Evolutionary conservation across 2,329 filamentous ascomycete species (phyloP).

Genomic region (Colletotrichum acutatum): DNA sequence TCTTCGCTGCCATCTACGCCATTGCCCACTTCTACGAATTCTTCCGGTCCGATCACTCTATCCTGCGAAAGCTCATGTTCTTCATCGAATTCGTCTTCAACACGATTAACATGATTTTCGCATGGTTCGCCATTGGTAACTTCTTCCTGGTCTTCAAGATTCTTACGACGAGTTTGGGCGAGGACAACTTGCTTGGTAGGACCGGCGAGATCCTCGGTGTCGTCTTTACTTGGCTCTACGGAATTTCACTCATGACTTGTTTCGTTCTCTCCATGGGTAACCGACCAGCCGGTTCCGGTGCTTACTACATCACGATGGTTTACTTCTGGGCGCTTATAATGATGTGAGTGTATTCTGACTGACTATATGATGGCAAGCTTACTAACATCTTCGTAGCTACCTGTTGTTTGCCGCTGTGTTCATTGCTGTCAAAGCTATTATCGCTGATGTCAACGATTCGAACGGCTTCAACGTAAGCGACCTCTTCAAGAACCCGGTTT

Average conservation of each 20-base stretch:
- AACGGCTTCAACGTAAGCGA: conserved; percentile 75
- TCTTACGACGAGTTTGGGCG: conserved; percentile 85
- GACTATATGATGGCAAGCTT: not conserved
- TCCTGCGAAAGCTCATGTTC: conserved; percentile 88
- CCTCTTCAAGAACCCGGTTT: conserved; percentile 87
- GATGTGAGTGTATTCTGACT: conserved; percentile 66
- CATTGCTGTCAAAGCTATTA: conserved; percentile 89
- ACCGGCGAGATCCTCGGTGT: conserved; percentile 85
- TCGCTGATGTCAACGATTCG: conserved; percentile 71
- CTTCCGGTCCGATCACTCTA: conserved; percentile 90
- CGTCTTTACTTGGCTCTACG: conserved; percentile 96
- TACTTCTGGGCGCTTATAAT: conserved; percentile 98
- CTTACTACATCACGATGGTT: conserved; percentile 96
- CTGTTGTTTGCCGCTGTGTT: conserved; percentile 95
- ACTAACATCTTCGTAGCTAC: conserved; percentile 65
- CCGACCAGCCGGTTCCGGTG: conserved; percentile 91
- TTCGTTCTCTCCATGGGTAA: conserved; percentile 96
- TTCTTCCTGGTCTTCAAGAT: conserved; percentile 99
- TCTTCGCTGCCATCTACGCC: conserved; percentile 97
- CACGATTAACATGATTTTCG: conserved; percentile 96
- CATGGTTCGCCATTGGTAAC: conserved; percentile 98
- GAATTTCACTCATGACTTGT: conserved; percentile 90
- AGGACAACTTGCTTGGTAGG: conserved; percentile 74
- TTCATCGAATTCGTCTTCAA: conserved; percentile 95
- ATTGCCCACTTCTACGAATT: conserved; percentile 96